Evolutionary conservation across 2,329 filamentous ascomycete genomes (phyloP), one percentile per base, ranked within the genome.

Genomic region (Phialophora verrucosa): DNA sequence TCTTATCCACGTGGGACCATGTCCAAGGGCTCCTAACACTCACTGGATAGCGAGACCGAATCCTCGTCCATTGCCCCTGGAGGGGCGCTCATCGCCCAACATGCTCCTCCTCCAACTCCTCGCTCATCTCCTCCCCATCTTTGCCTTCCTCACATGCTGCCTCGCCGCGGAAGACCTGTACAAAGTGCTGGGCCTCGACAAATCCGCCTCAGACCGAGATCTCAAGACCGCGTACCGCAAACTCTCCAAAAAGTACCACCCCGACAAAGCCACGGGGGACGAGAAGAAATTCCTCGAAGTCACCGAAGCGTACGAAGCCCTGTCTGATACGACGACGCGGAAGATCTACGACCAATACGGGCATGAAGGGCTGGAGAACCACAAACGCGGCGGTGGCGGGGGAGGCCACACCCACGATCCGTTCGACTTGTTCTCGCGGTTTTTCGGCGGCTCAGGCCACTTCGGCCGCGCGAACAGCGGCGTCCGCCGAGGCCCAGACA

Each of bases 311-410:
- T 99, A 99, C 85, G 95, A 98, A 75, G 88, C 92, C 51, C 89
- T 99, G 32, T 92, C 88, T 72, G 89, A 95, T 71, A 78, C 89
- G 35, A 89, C 95, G 67, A 88, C 88, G 27, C 91, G 95, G 73
- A 88, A 91, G 72, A 91, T 98, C 74, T 99, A 99, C 84, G 93
- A 99, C 78, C 88, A 93, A 75, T 91, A 96, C 77, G 95, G 95
- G 67, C 91, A 97, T 76, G 94, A 98, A 59, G 95, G 93, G 27
- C 83, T 98, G 59, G 88, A 95, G 75, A 90, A 95, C 76, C 91
- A 91, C 74, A 86, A 92, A 74, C 88, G 91, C 74, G 90, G 91
- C 54, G 86, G 88, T 42, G 87, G 87, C 58, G 84, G 85, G 10
- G 84, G 84, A 51, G 82, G 81, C 8, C 81, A 82, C 32, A 75